Conservation (phyloP, 257 asterid species). For the Solanum sitiens region DNA sequence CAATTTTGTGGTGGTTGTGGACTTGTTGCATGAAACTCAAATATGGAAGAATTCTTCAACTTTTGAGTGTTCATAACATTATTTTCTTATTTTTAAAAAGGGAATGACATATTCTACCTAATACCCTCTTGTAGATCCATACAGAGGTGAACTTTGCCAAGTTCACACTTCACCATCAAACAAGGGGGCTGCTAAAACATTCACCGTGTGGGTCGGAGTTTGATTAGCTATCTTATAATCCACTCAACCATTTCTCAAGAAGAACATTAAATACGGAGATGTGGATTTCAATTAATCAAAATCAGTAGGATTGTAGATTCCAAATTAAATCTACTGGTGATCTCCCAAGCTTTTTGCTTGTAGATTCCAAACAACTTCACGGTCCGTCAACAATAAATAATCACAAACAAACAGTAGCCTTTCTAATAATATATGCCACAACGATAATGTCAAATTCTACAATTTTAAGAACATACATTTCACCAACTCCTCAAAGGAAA, state of each 20-base stretch:
- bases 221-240: background rate
- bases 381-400: background rate
- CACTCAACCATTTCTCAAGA: background rate
- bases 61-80: background rate
- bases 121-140: background rate
- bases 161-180: background rate
- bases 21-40: background rate
- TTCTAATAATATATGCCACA: background rate
- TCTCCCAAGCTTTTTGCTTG: too few relatives aligned
- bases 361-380: background rate
- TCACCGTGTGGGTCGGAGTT: background rate
- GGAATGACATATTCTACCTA: background rate
- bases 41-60: background rate
- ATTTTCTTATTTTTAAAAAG: background rate
- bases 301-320: background rate
- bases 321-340: too few relatives aligned
- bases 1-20: background rate
- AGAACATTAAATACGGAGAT: background rate
- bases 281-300: background rate
- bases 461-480: background rate
- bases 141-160: background rate
- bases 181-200: background rate
- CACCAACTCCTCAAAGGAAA: background rate
- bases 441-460: background rate
- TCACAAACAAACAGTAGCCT: background rate